Evolutionary conservation across 306 rosid species (phyloP).

Genomic region (Prunus campanulata): DNA sequence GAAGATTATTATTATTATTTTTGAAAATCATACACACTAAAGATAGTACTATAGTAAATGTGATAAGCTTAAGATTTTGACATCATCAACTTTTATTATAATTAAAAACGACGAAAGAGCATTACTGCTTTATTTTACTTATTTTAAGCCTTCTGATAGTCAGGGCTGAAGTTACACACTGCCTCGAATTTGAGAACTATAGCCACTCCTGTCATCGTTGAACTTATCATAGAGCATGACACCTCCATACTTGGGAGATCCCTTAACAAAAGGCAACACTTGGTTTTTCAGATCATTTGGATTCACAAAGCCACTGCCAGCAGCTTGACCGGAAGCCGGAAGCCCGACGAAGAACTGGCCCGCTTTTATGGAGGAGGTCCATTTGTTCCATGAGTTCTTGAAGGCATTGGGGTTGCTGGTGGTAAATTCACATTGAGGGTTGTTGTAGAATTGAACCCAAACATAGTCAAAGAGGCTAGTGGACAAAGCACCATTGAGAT

Average conservation of each 20-base stretch:
- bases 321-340: slow-evolving; percentile 12
- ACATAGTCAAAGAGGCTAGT: slow-evolving; percentile 7
- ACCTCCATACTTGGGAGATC: slow-evolving; percentile 21
- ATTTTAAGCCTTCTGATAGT: neutral
- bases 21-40: no score
- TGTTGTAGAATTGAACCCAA: slow-evolving; percentile 18
- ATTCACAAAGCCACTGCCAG: slow-evolving; percentile 16
- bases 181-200: slow-evolving; percentile 8
- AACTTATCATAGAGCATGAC: slow-evolving; percentile 24
- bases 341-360: slow-evolving; percentile 14
- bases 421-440: neutral
- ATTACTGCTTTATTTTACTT: neutral
- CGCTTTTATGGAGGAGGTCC: slow-evolving; percentile 21
- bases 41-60: no score
- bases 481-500: neutral
- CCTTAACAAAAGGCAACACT: slow-evolving; percentile 27
- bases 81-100: no score
- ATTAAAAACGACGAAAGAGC: no score
- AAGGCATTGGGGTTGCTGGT: slow-evolving; percentile 12
- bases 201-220: slow-evolving; percentile 4
- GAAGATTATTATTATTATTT: no score
- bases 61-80: no score
- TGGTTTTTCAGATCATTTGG: slow-evolving; percentile 6
- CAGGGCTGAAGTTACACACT: neutral
- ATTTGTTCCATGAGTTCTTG: slow-evolving; percentile 19